phyloP scores from a whole-genome alignment of 2,329 filamentous ascomycete genomes.

The Pyricularia pennisetigena region DNA sequence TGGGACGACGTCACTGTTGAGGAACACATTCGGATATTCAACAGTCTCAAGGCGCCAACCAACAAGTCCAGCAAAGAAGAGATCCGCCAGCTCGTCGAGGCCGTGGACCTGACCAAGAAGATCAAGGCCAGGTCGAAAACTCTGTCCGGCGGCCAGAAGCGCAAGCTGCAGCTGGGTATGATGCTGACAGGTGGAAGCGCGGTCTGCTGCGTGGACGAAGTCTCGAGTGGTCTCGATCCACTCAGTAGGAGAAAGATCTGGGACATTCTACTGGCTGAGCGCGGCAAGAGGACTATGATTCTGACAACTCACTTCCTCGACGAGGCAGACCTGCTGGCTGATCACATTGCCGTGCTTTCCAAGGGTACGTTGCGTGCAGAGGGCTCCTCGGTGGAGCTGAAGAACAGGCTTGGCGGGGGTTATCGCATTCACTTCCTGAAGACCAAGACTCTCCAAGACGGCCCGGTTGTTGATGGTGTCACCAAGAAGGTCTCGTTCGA shows the following conservation, averaged over 20 bases:
- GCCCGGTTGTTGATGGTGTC: conserved; percentile 44
- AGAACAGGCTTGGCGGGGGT: conserved; percentile 70
- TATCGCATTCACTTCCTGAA: conserved; percentile 73
- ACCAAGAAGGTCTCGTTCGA: conserved; percentile 54
- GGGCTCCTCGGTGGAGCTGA: conserved; percentile 78
- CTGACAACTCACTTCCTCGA: conserved; percentile 91
- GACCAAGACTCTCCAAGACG: conserved; percentile 34
- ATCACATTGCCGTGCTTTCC: conserved; percentile 81
- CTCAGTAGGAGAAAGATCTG: conserved; percentile 82
- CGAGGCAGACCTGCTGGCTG: conserved; percentile 81
- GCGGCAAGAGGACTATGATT: conserved; percentile 72
- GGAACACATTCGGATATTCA: conserved; percentile 80
- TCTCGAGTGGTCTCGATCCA: conserved; percentile 80
- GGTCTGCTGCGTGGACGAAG: conserved; percentile 87
- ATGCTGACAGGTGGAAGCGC: conserved; percentile 87
- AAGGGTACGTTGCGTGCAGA: conserved; percentile 74
- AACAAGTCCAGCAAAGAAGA: conserved; percentile 45
- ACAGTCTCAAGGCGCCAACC: conserved; percentile 61
- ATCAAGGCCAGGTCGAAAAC: conserved; percentile 62
- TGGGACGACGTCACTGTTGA: conserved; percentile 83
- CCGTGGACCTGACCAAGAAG: conserved; percentile 70
- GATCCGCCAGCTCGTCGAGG: conserved; percentile 52
- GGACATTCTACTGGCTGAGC: conserved; percentile 83
- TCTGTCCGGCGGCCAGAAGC: conserved; percentile 82
- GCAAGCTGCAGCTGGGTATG: conserved; percentile 86